A percentile compares a stretch with the other conserved stretches of the same genome.
Conservation (phyloP, 192 early-diverging fungal species). For the Obelidium mucronatum region DNA sequence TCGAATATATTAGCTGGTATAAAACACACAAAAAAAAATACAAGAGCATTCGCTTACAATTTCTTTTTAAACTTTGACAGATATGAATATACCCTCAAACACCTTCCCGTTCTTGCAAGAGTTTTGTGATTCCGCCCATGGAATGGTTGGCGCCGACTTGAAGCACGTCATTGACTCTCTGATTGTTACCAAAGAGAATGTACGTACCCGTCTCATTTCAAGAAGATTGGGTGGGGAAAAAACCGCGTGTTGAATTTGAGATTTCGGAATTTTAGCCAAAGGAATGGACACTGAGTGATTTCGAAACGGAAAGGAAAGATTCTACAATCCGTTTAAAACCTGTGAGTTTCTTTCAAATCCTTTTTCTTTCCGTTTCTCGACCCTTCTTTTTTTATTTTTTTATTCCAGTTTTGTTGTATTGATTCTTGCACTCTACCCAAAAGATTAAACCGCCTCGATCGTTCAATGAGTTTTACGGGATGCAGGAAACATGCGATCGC, state of each 20-base stretch:
- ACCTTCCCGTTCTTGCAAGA: constrained; percentile 44
- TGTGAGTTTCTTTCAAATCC: constrained; percentile 57
- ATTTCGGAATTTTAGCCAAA: constrained; percentile 40
- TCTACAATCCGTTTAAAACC: constrained; percentile 48
- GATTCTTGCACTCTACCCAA: no score
- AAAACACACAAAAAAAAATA: neutral
- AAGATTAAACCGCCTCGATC: constrained; percentile 20
- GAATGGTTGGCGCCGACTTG: constrained; percentile 85
- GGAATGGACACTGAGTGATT: constrained; percentile 39
- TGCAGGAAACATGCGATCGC: constrained; percentile 70
- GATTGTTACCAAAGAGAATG: constrained; percentile 43
- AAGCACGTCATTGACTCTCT: constrained; percentile 68
- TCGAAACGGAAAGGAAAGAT: constrained; percentile 48
- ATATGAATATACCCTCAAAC: constrained; percentile 34
- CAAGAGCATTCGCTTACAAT: neutral
- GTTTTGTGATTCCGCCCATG: constrained; percentile 67
- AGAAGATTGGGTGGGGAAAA: no score
- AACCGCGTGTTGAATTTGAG: neutral
- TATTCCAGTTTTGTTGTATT: no score
- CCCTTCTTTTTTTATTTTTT: neutral
- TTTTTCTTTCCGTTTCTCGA: constrained; percentile 16
- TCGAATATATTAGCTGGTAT: constrained; percentile 1
- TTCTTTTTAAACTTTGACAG: neutral
- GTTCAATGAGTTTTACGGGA: constrained; percentile 68
- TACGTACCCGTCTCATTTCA: constrained; percentile 30